These are phyloP conservation scores for Phytophthora europaea DNA, from an alignment of 352 stramenopile species.

Conservation along the genomic window DNA sequence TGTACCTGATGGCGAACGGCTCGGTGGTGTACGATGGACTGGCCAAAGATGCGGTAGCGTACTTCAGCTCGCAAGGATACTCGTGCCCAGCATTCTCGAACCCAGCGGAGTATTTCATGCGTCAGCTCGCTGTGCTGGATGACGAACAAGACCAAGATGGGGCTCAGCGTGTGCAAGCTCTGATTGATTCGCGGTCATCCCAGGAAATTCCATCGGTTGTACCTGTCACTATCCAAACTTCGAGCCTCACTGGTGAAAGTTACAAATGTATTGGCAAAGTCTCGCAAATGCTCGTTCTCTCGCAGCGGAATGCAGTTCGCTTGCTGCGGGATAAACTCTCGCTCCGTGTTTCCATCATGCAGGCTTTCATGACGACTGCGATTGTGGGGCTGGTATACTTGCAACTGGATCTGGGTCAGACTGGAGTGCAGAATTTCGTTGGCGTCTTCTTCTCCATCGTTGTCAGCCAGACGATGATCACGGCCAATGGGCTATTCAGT, in stretches of 20 bases:
- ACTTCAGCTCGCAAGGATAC: slow-evolving; percentile 49
- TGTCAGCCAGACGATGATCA: slow-evolving; percentile 50
- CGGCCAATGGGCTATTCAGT: slow-evolving; percentile 33
- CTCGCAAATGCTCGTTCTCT: slow-evolving; percentile 33
- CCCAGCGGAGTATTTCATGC: slow-evolving; percentile 68
- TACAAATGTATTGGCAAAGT: not conserved
- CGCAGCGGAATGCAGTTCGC: slow-evolving; percentile 39
- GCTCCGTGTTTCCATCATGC: slow-evolving; percentile 31
- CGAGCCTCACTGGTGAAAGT: not conserved
- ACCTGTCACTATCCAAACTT: not conserved
- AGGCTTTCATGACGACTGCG: slow-evolving; percentile 32
- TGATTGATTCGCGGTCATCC: slow-evolving; percentile 23
- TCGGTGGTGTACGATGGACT: slow-evolving; percentile 54
- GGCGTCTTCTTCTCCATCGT: slow-evolving; percentile 48
- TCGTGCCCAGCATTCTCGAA: slow-evolving; percentile 55
- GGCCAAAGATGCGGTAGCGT: slow-evolving; percentile 40
- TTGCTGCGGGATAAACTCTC: slow-evolving; percentile 43
- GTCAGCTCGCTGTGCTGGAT: slow-evolving; percentile 53
- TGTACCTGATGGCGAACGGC: slow-evolving; percentile 59
- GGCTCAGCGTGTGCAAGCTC: slow-evolving; percentile 17
- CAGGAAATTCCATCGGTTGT: not conserved
- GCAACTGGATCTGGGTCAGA: slow-evolving; percentile 33
- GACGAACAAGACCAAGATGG: slow-evolving; percentile 19
- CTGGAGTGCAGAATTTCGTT: slow-evolving; percentile 38
- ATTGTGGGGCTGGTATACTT: slow-evolving; percentile 47